Percentiles rank a stretch among this genome's conserved stretches.
phyloP scores from a whole-genome alignment of 306 rosid species.

The Fragaria iinumae region DNA sequence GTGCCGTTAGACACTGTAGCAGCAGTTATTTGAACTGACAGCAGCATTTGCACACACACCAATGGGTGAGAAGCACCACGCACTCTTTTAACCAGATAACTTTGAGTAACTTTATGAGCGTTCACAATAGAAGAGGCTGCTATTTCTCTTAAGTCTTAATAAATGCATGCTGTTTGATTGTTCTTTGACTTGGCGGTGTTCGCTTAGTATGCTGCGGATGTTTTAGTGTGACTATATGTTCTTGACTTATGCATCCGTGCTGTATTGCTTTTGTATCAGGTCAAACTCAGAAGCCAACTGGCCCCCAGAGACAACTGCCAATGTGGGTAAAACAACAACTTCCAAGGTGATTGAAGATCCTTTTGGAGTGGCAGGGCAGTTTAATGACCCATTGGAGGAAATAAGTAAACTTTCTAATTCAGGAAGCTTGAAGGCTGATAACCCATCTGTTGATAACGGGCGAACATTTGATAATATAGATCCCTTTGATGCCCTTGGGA shows the following conservation, averaged over 20 bases:
- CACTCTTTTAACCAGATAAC: background rate
- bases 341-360: slow-evolving; percentile 61
- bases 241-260: slow-evolving; percentile 2
- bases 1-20: background rate
- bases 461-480: slow-evolving; percentile 59
- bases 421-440: slow-evolving; percentile 49
- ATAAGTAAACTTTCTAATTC: slow-evolving; percentile 63
- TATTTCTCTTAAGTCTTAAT: background rate
- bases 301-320: slow-evolving; percentile 57
- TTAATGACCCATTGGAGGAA: slow-evolving; percentile 69
- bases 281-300: slow-evolving; percentile 53
- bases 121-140: background rate
- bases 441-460: slow-evolving; percentile 54
- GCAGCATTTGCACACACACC: background rate
- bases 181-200: background rate
- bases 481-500: slow-evolving; percentile 87
- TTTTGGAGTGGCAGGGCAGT: slow-evolving; percentile 58
- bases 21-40: background rate
- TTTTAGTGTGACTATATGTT: background rate
- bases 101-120: background rate
- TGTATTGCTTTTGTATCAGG: slow-evolving; percentile 52
- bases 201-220: background rate
- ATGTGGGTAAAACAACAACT: slow-evolving; percentile 50
- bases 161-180: background rate
- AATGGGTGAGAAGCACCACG: background rate